These are phyloP conservation scores for Diaporthe sp. DNA, from an alignment of 2,329 filamentous ascomycete genomes.

Conservation along the genomic window DNA sequence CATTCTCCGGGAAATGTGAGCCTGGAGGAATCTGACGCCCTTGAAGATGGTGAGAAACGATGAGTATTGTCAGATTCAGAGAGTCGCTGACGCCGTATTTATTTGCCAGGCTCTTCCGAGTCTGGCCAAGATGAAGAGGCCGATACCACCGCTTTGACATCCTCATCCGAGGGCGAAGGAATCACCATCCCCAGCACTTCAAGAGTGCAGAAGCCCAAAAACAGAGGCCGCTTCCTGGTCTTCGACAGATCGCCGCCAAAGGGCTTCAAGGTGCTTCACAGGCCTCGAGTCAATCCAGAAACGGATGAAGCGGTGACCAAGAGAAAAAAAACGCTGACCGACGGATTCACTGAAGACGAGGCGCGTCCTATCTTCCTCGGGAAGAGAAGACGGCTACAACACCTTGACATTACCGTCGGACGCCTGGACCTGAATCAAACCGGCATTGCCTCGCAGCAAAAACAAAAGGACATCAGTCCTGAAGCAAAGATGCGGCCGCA, in stretches of 20 bases:
- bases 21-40: background rate
- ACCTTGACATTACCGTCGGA: slow-evolving; percentile 28
- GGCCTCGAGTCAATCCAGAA: slow-evolving; percentile 2
- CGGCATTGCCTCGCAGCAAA: slow-evolving; percentile 10
- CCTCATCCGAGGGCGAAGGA: background rate
- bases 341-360: slow-evolving; percentile 32
- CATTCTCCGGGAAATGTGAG: background rate
- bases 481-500: slow-evolving; percentile 30
- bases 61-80: background rate
- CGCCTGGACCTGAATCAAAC: slow-evolving; percentile 39
- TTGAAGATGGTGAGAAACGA: slow-evolving; percentile 10
- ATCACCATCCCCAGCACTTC: background rate
- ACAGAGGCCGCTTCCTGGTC: slow-evolving; percentile 34
- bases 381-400: slow-evolving; percentile 24
- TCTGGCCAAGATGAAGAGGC: background rate
- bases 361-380: slow-evolving; percentile 5
- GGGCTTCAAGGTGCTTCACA: slow-evolving; percentile 39
- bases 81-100: background rate
- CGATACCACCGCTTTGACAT: background rate
- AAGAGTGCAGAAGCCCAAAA: background rate
- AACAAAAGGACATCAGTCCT: background rate
- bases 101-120: background rate
- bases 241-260: slow-evolving; percentile 36
- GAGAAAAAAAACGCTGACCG: background rate
- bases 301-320: background rate